Evolutionary conservation across 2,329 filamentous ascomycete species (phyloP), one percentile per base, ranked within the genome.

Genomic region (Diaporthe helianthi): DNA sequence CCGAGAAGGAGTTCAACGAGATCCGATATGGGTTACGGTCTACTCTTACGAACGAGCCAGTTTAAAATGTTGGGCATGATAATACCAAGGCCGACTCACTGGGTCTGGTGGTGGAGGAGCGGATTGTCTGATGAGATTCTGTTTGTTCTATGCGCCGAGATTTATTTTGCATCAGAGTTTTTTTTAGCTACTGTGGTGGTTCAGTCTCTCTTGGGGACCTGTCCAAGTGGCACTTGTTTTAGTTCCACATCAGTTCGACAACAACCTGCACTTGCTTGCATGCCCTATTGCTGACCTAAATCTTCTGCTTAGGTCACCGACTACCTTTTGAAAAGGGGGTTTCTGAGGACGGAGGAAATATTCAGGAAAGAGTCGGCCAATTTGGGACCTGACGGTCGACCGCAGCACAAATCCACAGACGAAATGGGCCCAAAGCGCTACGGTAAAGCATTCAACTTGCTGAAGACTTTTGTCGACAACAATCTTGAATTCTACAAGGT

Each of bases 401-500:
- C 93, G 2, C 87, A 95, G 41, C 86, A 89, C 58, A 80, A 82
- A 17, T 83, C 84, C 65, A 87, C 88, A 22, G 91, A 93, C 71
- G 91, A 93, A 51, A 78, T 86, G 69, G 91, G 93, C 0, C 91
- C 92, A 9, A 89, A 90, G 65, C 96, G 93, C 79, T 98, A 95
- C 76, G 83, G 87, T 49, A 90, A 88, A 72, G 91, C 92, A 0
- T 98, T 87, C 84, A 87, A 87, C 68, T 81, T 94, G 51, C 83
- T 97, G 51, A 90, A 87, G 73, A 87, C 89, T 73, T 99, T 94
- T 92, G 90, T 97, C 55, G 94, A 98, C 73, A 94, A 95, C 74
- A 94, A 93, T 70, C 85, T 99, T 29, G 95, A 98, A 73, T 87
- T 98, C 33, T 98, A 98, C 86, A 97, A 97, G 84, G 92, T 91